Evolutionary conservation across 495 filamentous ascomycete genomes (phyloP), one percentile per base, ranked within the genome.

Genomic region (Tetracladium marchalianum): DNA sequence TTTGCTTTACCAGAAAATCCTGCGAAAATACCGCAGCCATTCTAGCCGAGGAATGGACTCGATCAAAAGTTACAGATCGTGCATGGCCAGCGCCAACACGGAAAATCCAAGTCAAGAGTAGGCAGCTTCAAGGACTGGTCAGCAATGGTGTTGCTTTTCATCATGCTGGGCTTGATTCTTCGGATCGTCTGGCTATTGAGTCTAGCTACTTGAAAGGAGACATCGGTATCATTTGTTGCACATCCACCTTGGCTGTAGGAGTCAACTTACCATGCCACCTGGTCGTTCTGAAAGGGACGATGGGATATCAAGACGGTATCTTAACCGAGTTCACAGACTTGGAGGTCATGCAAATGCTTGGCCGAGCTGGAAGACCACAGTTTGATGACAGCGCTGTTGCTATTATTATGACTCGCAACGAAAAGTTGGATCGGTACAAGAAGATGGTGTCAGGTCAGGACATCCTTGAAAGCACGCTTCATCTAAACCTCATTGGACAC

Each of bases 331-430:
- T 92, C 53, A 80, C 85, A 0, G 90, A 96, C 59, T 67, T 98
- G 13, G 92, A 98, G 53, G 76, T 98, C 49, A 96, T 95, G 87
- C 92, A 98, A 59, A 98, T 98, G 92, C 74, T 97, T 24, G 92
- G 92, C 17, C 81, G 92, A 41, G 90, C 92, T 32, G 92, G 92
- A 0, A 73, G 92, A 3, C 92, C 92, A 2, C 92, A 98, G 62
- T 98, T 94, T 52, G 92, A 95, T 50, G 72, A 84, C 39, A 87
- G 68, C 52, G 90, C 87, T 15, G 76, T 81, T 17, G 92, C 87
- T 10, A 81, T 95, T 18, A 94, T 98, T 42, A 76, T 98, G 64
- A 95, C 92, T 0, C 75, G 78, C 18, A 68, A 65, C 9, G 68
- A 81, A 15, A 85, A 86, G 24, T 79, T 78, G 5, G 43, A 66